Evolutionary conservation across 1,139 yeast genomes (phyloP).

Genomic region (Debaryomyces subglobosus): DNA sequence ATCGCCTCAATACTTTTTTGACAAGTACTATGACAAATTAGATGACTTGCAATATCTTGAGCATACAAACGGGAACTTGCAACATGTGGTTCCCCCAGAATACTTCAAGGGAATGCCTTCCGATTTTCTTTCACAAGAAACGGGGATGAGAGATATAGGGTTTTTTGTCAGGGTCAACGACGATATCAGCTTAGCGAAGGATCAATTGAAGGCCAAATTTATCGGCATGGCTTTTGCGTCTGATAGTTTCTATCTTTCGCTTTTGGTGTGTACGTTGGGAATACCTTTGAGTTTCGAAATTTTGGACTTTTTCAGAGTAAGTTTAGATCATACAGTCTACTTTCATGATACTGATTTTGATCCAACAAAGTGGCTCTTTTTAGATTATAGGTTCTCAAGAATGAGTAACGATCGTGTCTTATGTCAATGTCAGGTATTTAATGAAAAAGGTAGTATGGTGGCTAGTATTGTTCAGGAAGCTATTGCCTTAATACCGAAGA

Average conservation of each 20-base stretch:
- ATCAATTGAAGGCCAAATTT: slow-evolving; percentile 24
- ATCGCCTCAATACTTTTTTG: slow-evolving; percentile 33
- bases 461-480: slow-evolving; percentile 44
- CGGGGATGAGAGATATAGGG: slow-evolving; percentile 37
- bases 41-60: slow-evolving; percentile 28
- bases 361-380: slow-evolving; percentile 42
- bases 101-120: slow-evolving; percentile 18
- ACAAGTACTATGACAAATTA: slow-evolving; percentile 34
- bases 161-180: slow-evolving; percentile 38
- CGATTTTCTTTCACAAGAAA: slow-evolving; percentile 20
- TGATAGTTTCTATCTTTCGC: slow-evolving; percentile 26
- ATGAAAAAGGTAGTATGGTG: slow-evolving; percentile 33
- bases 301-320: slow-evolving; percentile 37
- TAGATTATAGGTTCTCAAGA: slow-evolving; percentile 39
- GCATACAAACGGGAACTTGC: slow-evolving; percentile 38
- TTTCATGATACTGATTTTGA: slow-evolving; percentile 41
- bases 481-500: slow-evolving; percentile 29
- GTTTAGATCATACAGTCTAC: slow-evolving; percentile 45
- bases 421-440: slow-evolving; percentile 30
- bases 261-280: slow-evolving; percentile 30
- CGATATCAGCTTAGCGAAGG: slow-evolving; percentile 26
- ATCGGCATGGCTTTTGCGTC: slow-evolving; percentile 25
- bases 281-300: slow-evolving; percentile 22
- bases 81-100: slow-evolving; percentile 37
- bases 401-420: slow-evolving; percentile 39